Conservation (phyloP, 2,329 filamentous ascomycete species). For the Diaporthe longicolla region DNA sequence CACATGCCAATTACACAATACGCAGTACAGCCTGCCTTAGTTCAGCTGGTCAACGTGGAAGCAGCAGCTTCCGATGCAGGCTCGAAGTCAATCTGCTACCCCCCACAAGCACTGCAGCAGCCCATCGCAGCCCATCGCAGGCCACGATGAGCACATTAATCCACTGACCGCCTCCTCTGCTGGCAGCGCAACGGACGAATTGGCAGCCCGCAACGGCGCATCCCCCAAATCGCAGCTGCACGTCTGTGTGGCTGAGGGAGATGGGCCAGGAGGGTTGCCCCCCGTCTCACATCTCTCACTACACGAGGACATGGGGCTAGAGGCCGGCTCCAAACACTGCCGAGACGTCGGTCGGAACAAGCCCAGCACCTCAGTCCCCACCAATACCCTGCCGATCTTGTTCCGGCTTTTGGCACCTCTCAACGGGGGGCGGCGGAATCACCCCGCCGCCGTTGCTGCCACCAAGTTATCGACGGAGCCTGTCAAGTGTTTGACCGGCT, state of each 20-base stretch:
- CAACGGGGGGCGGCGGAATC: neutral
- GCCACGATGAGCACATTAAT: conserved; percentile 13
- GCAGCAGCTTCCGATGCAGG: conserved; percentile 36
- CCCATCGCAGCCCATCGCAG: neutral
- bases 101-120: neutral
- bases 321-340: conserved; percentile 29
- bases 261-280: conserved; percentile 20
- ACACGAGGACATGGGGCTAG: conserved; percentile 5
- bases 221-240: conserved; percentile 3
- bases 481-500: neutral
- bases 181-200: neutral
- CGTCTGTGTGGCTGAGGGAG: conserved; percentile 25
- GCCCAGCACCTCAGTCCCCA: neutral
- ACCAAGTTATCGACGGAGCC: neutral
- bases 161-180: conserved; percentile 22
- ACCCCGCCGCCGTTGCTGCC: conserved; percentile 2
- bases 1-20: conserved; percentile 34
- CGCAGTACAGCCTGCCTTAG: neutral
- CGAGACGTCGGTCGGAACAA: conserved; percentile 31
- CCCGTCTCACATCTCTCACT: conserved; percentile 8
- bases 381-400: conserved; percentile 17
- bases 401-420: neutral
- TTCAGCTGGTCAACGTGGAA: conserved; percentile 15
- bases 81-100: conserved; percentile 12
- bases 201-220: neutral